A percentile compares a stretch with the other conserved stretches of the same genome.
Evolutionary conservation across 306 rosid genomes (phyloP).

Genomic region (Malus fusca): DNA sequence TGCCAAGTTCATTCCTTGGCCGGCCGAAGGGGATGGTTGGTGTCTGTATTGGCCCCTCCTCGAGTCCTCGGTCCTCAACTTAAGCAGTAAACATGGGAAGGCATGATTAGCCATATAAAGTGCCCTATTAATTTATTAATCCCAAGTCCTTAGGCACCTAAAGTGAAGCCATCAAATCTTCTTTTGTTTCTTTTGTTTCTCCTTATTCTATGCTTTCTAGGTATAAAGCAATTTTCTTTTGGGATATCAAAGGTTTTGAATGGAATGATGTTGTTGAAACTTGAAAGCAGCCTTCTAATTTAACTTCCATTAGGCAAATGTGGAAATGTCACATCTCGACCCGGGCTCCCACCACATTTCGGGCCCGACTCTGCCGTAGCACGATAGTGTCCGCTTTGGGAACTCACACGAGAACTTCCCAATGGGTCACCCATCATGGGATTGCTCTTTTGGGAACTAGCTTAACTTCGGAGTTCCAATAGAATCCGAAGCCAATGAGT

Average conservation of each 20-base stretch:
- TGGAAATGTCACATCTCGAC: too few species aligned
- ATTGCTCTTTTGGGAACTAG: too few species aligned
- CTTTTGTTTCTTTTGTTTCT: not conserved
- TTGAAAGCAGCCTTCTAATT: too few species aligned
- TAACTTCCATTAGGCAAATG: too few species aligned
- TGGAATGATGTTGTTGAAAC: too few species aligned
- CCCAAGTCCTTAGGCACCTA: not conserved
- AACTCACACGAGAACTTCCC: too few species aligned
- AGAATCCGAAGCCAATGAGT: too few species aligned
- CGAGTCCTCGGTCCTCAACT: not conserved
- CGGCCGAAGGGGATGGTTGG: conserved; percentile 27
- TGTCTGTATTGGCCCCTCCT: conserved; percentile 11
- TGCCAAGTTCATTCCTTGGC: not conserved
- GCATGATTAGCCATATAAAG: not conserved
- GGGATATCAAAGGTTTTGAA: not conserved
- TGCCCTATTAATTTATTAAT: not conserved
- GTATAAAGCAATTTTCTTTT: not conserved
- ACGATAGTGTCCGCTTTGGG: too few species aligned
- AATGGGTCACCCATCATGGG: too few species aligned
- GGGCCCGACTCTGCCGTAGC: too few species aligned
- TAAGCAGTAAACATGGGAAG: not conserved
- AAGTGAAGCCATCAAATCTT: not conserved
- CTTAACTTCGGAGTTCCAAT: too few species aligned
- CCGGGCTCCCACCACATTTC: too few species aligned
- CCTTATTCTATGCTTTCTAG: not conserved